phyloP scores from a whole-genome alignment of 768 basidiomycete species.

The Tricholoma terreum region DNA sequence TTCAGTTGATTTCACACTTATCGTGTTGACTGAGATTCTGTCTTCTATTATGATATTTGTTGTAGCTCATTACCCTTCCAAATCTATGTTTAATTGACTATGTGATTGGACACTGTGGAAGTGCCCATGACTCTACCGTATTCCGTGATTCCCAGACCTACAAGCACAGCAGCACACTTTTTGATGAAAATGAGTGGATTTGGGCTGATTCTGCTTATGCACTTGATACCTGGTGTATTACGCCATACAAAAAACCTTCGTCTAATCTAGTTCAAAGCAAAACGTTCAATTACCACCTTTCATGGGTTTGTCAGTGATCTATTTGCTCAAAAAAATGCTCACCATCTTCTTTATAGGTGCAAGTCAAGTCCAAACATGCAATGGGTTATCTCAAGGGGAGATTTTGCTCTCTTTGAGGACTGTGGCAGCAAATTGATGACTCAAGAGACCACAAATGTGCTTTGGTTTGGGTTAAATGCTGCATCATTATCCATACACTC shows the following conservation, averaged over 20 bases:
- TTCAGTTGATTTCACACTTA: no score
- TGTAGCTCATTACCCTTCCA: conserved; percentile 28
- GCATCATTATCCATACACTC: conserved; percentile 20
- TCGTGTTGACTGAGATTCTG: no score
- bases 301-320: conserved; percentile 10
- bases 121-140: conserved; percentile 31
- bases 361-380: conserved; percentile 27
- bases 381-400: conserved; percentile 27
- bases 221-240: conserved; percentile 19
- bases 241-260: conserved; percentile 30
- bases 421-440: conserved; percentile 23
- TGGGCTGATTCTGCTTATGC: not conserved
- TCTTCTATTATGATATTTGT: no score
- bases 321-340: not conserved
- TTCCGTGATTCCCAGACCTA: conserved; percentile 21
- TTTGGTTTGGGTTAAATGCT: conserved; percentile 18
- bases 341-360: conserved; percentile 11
- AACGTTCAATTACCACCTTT: conserved; percentile 26
- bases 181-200: conserved; percentile 18
- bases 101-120: conserved; percentile 26
- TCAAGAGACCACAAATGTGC: conserved; percentile 14
- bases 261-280: conserved; percentile 19
- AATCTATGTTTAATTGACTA: conserved; percentile 37
- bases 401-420: conserved; percentile 20
- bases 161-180: conserved; percentile 15